phyloP scores from a whole-genome alignment of 192 early-diverging fungal species.

The Entomortierella lignicola region DNA sequence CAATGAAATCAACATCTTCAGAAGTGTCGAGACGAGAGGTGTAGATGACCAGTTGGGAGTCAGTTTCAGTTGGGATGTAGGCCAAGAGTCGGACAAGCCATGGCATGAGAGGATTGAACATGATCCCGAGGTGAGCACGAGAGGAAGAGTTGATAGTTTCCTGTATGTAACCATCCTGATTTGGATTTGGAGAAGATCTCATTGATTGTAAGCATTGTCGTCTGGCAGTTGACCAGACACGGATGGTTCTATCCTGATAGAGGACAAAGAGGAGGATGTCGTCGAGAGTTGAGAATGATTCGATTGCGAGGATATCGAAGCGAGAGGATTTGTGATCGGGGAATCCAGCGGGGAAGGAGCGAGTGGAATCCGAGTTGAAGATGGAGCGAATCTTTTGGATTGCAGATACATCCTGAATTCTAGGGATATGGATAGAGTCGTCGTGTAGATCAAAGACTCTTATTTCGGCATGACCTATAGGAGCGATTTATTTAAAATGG shows the following conservation, averaged over 20 bases:
- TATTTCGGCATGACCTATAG: constrained; percentile 39
- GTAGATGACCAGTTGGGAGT: constrained; percentile 35
- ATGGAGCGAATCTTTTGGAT: constrained; percentile 32
- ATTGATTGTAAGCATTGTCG: constrained; percentile 35
- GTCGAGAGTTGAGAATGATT: constrained; percentile 21
- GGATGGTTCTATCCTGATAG: constrained; percentile 40
- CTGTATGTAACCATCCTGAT: constrained; percentile 36
- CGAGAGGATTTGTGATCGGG: constrained; percentile 10
- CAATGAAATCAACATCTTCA: constrained; percentile 29
- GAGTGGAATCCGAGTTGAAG: constrained; percentile 15
- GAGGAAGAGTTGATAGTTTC: constrained; percentile 31
- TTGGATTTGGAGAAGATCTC: constrained; percentile 7
- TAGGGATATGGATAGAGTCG: constrained; percentile 17
- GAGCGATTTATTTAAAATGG: not conserved
- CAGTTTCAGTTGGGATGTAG: constrained; percentile 42
- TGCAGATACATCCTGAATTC: constrained; percentile 25
- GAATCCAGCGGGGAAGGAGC: constrained; percentile 9
- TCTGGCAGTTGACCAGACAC: constrained; percentile 39
- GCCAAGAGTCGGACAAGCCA: constrained; percentile 35
- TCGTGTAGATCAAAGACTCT: constrained; percentile 31
- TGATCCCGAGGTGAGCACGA: constrained; percentile 23
- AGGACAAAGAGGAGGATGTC: constrained; percentile 34
- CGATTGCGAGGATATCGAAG: constrained; percentile 37
- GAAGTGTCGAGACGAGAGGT: constrained; percentile 18
- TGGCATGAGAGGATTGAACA: constrained; percentile 41